Conservation (phyloP, 1,284 basidiomycete species). For the Cryptococcus sp. region DNA sequence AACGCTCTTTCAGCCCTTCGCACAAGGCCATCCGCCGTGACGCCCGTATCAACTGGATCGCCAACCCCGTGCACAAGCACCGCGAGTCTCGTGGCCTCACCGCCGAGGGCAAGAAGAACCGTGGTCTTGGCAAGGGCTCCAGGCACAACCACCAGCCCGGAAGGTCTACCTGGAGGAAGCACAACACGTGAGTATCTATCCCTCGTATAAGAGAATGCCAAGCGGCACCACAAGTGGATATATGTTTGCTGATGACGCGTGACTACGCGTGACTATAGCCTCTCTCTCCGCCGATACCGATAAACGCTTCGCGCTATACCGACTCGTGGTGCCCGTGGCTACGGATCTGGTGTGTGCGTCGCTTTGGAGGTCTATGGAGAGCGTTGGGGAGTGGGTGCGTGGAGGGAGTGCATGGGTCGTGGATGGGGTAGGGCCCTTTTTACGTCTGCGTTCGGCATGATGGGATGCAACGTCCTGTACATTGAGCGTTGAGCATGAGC, state of each 20-base stretch:
- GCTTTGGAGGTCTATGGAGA: background rate
- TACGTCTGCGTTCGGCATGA: conserved; percentile 5
- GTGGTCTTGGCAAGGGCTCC: conserved; percentile 89
- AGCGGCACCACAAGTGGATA: background rate
- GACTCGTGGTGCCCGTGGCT: conserved; percentile 14
- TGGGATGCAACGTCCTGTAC: conserved; percentile 18
- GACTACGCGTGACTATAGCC: conserved; percentile 53
- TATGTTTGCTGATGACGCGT: background rate
- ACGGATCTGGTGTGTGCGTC: background rate
- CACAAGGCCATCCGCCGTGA: conserved; percentile 81
- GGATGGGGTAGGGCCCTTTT: background rate
- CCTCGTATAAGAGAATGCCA: no score
- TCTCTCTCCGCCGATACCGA: conserved; percentile 96
- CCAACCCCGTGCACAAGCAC: conserved; percentile 97
- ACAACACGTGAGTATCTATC: conserved; percentile 70
- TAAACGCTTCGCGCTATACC: conserved; percentile 57
- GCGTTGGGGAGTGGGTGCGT: conserved; percentile 2
- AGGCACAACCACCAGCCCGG: conserved; percentile 92
- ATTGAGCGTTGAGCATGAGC: background rate
- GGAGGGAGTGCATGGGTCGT: conserved; percentile 4
- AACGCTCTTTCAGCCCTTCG: conserved; percentile 43
- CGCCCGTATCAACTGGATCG: conserved; percentile 98
- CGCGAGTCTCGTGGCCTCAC: conserved; percentile 98
- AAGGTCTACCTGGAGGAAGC: conserved; percentile 90
- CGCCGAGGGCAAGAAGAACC: conserved; percentile 84